Base-by-base conservation (phyloP, 2,329 filamentous ascomycete species). In the Xylaria sp. region DNA sequence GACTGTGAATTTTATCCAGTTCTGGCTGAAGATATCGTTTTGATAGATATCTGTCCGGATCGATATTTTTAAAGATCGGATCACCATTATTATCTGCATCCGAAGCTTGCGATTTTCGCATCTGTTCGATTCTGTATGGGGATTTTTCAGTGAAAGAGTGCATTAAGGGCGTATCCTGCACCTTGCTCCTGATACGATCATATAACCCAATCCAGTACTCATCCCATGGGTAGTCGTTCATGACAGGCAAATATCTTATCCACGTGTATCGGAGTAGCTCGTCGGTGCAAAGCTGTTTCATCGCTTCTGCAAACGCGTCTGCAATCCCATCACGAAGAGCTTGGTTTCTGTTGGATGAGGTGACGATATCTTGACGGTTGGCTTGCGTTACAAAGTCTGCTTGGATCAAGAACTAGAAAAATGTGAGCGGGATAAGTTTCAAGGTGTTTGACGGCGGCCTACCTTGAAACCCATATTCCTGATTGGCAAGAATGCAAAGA, bases 381-480 rank as follows among this genome's bases (percentile, higher is more conserved):
- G 81, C 83, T 17, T 79, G 71, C 0, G 80, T 84, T 39, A 82
- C 81, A 56, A 86, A 86, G 66, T 86, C 83, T 7, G 81, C 77
- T 9, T 86, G 83, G 11, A 86, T 81, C 1, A 85, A 71, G 45
- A 86, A 85, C 59, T 62, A 39, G 33, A 10, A 29, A n/a, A 10
- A 11, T 0, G 36, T 55, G 11, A 55, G 53, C 6, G 11, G 10
- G 6, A 42, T 17, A 11, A 5, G 13, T 6, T 6, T n/a, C 1
- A 6, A 2, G 11, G 15, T 10, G 1, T 42, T 5, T 13, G 6
- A 27, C 1, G 1, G 15, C 20, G 11, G 10, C 59, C 22, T 45
- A 47, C 59, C 76, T 80, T 82, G 70, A 84, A 84, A 1, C 80
- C 81, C 54, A 78, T 74, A 3, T 73, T 69, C 0, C 79, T 73